Percentiles rank a stretch among this genome's conserved stretches.
phyloP scores from a whole-genome alignment of 208 protist species.

The Trypanosoma brucei region DNA sequence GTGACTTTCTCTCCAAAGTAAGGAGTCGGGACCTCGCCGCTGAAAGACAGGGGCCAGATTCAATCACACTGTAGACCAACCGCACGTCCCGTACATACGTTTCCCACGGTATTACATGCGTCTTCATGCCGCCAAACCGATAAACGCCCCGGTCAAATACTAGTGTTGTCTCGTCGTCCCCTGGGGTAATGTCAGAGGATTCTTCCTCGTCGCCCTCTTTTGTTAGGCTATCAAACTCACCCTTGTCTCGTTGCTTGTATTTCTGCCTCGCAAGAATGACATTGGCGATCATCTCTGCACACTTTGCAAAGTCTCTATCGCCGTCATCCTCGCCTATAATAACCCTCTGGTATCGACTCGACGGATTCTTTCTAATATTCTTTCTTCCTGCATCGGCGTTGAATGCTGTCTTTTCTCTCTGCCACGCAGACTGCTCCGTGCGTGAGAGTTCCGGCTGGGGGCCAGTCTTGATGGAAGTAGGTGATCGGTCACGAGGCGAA shows the following conservation, averaged over 20 bases:
- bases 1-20: conserved; percentile 73
- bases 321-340: conserved; percentile 76
- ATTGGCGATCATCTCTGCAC: conserved; percentile 61
- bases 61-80: conserved; percentile 63
- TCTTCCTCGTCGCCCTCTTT: conserved; percentile 29
- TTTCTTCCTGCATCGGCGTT: not conserved
- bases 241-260: conserved; percentile 77
- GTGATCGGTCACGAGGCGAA: too few species aligned
- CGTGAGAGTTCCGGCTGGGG: not conserved
- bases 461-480: too few species aligned
- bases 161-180: conserved; percentile 1
- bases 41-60: conserved; percentile 84
- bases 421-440: not conserved
- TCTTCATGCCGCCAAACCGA: conserved; percentile 54
- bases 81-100: conserved; percentile 66
- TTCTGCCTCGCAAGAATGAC: conserved; percentile 52
- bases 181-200: not conserved
- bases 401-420: not conserved
- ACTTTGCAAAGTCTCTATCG: conserved; percentile 74
- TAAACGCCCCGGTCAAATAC: conserved; percentile 45
- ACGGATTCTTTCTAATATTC: not conserved
- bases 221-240: conserved; percentile 38
- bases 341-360: conserved; percentile 54
- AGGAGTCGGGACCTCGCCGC: conserved; percentile 69
- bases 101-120: conserved; percentile 64